phyloP scores from a whole-genome alignment of 352 stramenopile species.

The Globisporangium cederbergense region DNA sequence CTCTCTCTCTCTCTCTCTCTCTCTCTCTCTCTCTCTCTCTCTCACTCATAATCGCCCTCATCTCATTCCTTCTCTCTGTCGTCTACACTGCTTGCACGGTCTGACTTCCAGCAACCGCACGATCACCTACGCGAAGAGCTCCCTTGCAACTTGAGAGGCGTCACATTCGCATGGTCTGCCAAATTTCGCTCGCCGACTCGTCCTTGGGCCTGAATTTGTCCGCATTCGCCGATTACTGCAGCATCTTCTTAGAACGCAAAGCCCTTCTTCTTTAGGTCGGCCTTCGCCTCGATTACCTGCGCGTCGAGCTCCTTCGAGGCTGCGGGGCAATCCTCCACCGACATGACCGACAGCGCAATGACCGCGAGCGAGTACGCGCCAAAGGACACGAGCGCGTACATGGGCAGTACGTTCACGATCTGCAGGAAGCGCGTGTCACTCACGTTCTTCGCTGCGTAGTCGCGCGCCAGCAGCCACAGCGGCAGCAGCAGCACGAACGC shows the following conservation, averaged over 20 bases:
- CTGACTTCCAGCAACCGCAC: not conserved
- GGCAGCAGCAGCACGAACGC: conserved; percentile 42
- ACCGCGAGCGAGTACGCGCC: conserved; percentile 66
- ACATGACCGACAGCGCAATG: conserved; percentile 70
- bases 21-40: not conserved
- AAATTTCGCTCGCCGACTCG: not conserved
- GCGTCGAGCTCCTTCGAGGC: conserved; percentile 64
- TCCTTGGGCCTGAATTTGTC: not conserved
- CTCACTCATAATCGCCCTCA: not conserved
- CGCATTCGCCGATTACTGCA: not conserved
- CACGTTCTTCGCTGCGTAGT: conserved; percentile 29
- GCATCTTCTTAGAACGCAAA: conserved; percentile 33
- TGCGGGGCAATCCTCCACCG: conserved; percentile 63
- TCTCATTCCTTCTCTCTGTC: not conserved
- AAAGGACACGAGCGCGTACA: conserved; percentile 71
- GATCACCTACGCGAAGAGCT: not conserved
- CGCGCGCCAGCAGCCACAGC: conserved; percentile 52
- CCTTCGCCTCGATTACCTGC: conserved; percentile 63
- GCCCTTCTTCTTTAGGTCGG: conserved; percentile 53
- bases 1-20: too few species aligned
- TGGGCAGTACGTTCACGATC: conserved; percentile 51
- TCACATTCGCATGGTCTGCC: not conserved
- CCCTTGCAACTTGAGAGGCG: not conserved
- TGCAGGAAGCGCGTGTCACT: conserved; percentile 40
- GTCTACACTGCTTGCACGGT: too few species aligned